Base-by-base conservation (phyloP, 1,139 yeast genomes). In the Zygosaccharomyces pseudobailii region DNA sequence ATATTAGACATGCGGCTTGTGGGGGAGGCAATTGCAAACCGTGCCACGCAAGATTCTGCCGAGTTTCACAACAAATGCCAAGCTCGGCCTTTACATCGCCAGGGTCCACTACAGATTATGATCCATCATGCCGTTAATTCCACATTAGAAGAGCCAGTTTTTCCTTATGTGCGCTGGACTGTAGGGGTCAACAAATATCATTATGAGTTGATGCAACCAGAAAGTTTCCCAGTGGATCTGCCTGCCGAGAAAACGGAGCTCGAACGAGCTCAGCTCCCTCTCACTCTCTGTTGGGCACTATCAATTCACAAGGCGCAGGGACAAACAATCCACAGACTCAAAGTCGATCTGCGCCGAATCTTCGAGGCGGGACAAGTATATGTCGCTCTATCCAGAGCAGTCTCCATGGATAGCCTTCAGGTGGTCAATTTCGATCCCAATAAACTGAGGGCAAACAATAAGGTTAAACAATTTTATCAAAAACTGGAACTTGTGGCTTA, bases 291-390 rank as follows among this genome's bases (percentile, higher is more conserved):
- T 9, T 88, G 96, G 95, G 95, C 96, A 0, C 68, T 88, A 58
- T 87, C 96, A 0, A 88, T 88, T 45, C 97, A 88, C 65, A 88
- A 88, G 61, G 83, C 96, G 0, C 97, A 88, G 67, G 97, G 97
- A 2, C 96, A 88, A 68, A 87, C 97, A 0, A 74, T 88, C 43
- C 82, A 79, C 35, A 68, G 94, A 48, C 82, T 88, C n/a, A 75
- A 79, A 53, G 92, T 88, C 4, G 94, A 88, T 59, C 69, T 88
- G 47, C 71, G 75, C 27, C 76, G 75, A 55, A 78, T 83, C 27
- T 88, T 88, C 61, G 96, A 87, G 62, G 82, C 79, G 42, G 96
- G 96, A 10, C 95, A 87, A 60, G 92, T 85, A 3, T 87, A 87
- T 60, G 96, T 89, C 20, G 97, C 98, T 0, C 72, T 90, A 32